phyloP scores from a whole-genome alignment of 192 early-diverging fungal genomes.

The Podila epicladia region DNA sequence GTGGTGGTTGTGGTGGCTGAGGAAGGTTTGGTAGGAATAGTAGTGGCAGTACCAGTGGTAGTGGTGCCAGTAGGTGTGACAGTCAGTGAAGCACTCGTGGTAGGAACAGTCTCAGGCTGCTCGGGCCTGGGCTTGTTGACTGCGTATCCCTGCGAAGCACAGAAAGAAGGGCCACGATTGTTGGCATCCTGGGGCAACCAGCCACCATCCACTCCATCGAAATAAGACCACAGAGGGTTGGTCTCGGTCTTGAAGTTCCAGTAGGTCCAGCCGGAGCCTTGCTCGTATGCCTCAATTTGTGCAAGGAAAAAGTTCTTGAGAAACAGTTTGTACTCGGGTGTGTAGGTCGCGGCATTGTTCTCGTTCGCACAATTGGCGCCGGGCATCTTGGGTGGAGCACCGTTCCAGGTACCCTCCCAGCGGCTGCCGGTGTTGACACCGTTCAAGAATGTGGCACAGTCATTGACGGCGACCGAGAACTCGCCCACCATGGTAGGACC shows the following conservation, averaged over 20 bases:
- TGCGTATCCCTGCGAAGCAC: conserved; percentile 7
- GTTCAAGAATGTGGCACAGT: conserved; percentile 80
- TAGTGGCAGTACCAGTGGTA: neutral
- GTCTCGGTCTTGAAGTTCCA: conserved; percentile 80
- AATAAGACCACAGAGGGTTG: conserved; percentile 78
- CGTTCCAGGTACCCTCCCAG: conserved; percentile 68
- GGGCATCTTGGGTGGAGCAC: conserved; percentile 52
- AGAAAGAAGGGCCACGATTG: conserved; percentile 31
- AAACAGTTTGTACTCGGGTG: conserved; percentile 54
- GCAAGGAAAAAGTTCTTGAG: conserved; percentile 62
- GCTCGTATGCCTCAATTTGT: conserved; percentile 73
- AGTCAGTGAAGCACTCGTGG: neutral
- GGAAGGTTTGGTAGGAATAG: neutral
- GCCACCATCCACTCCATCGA: conserved; percentile 70
- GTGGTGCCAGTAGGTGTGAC: neutral
- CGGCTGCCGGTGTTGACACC: conserved; percentile 66
- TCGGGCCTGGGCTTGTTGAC: neutral
- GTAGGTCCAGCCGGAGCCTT: conserved; percentile 71
- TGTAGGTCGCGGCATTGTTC: conserved; percentile 58
- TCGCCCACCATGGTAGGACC: conserved; percentile 78
- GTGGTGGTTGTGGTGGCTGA: neutral
- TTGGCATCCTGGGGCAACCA: conserved; percentile 70
- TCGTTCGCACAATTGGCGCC: conserved; percentile 63
- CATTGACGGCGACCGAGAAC: conserved; percentile 74
- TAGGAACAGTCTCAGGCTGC: neutral